Evolutionary conservation across 331 rosid species (phyloP).

Genomic region (Malus hybrid): DNA sequence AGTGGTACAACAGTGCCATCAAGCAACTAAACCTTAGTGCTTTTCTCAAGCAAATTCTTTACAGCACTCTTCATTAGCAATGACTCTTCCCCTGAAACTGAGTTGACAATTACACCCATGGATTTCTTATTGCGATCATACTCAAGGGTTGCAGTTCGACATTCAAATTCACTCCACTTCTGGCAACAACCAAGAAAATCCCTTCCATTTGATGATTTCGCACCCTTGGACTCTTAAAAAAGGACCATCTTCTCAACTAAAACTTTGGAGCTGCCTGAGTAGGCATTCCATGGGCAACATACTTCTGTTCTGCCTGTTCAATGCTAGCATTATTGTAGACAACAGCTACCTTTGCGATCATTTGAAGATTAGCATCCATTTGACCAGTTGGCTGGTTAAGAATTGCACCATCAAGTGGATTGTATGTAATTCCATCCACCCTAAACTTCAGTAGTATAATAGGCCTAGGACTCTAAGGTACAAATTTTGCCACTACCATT

Average conservation of each 20-base stretch:
- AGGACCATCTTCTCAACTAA: constrained; percentile 73
- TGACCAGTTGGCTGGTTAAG: constrained; percentile 45
- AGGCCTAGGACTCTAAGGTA: constrained; percentile 50
- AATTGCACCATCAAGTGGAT: constrained; percentile 63
- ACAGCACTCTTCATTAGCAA: constrained; percentile 80
- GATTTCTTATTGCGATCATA: constrained; percentile 62
- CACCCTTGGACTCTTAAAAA: constrained; percentile 33
- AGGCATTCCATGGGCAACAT: constrained; percentile 66
- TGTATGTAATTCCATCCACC: constrained; percentile 78
- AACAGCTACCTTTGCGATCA: constrained; percentile 62
- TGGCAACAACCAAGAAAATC: constrained; percentile 31
- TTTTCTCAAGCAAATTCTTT: constrained; percentile 60
- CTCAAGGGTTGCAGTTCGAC: constrained; percentile 63
- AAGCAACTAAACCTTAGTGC: constrained; percentile 53
- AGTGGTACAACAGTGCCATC: constrained; percentile 52
- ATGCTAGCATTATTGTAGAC: constrained; percentile 67
- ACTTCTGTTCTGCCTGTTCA: constrained; percentile 47
- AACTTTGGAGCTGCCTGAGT: constrained; percentile 58
- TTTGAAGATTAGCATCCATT: constrained; percentile 73
- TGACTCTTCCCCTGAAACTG: constrained; percentile 32
- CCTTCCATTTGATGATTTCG: neutral
- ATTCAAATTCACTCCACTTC: constrained; percentile 46
- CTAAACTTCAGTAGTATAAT: constrained; percentile 41
- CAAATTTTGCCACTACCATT: constrained; percentile 69
- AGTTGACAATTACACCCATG: constrained; percentile 52